Evolutionary conservation across 108 stramenopile genomes (phyloP), one percentile per base, ranked within the genome.

Genomic region (Stephanodiscus triporus): DNA sequence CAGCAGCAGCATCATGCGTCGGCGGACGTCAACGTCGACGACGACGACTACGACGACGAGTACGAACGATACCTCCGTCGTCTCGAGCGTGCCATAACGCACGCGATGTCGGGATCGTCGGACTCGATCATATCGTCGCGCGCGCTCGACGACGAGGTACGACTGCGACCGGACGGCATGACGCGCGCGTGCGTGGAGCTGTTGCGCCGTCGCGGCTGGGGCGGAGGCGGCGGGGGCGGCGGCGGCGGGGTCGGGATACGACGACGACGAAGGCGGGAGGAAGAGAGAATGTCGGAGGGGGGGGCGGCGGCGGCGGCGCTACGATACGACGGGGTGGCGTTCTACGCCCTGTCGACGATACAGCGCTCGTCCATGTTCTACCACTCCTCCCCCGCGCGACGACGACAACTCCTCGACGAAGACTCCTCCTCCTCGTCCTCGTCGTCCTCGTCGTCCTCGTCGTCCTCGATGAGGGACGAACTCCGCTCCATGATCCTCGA

Each of bases 341-440:
- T 88, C 40, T 88, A 80, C 54, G 84, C 81, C 2, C 59, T 88
- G 47, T 84, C 87, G 9, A 72, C 84, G 3, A 68, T 84, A 60
- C 75, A 73, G 19, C 68, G 84, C 36, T 69, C 68, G 49, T 63
- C 40, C 10, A 1, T 40, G 9, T 40, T 40, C 40, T 8, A 9
- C 1, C 9, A 0, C n/a, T n/a, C n/a, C n/a, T n/a, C 40, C 34
- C 40, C 53, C 27, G 23, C 34, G 23, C 27, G 27, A 57, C 75
- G 11, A 20, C 66, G 37, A 62, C 71, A 9, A 61, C 11, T 9
- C 57, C 17, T 22, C 62, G 19, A 51, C 77, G 40, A 11, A 8
- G 40, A 9, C 9, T 40, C 11, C 40, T 40, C 40, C 40, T 40
- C 40, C 40, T 11, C 9, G 6, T 6, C 6, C 36, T 36, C 36